These are phyloP conservation scores for Inonotus obliquus DNA, from an alignment of 1,284 basidiomycete species.

Conservation along the genomic window DNA sequence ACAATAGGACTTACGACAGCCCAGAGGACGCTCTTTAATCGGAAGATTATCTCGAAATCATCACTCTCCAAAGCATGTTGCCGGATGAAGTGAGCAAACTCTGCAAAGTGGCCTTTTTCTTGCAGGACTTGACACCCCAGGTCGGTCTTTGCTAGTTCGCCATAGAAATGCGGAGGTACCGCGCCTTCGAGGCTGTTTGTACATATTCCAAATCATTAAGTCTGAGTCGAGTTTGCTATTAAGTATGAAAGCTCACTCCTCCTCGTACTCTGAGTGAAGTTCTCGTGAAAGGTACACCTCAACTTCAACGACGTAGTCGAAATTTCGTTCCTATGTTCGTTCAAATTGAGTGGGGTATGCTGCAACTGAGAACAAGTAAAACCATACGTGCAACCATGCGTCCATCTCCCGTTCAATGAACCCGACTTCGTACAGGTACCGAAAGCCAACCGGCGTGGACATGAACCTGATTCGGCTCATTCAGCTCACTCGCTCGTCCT, in stretches of 20 bases:
- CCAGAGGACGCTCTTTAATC: constrained; percentile 95
- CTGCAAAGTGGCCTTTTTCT: constrained; percentile 87
- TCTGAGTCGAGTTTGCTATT: background rate
- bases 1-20: constrained; percentile 79
- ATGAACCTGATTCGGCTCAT: constrained; percentile 67
- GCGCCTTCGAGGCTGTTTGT: constrained; percentile 76
- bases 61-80: constrained; percentile 82
- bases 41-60: constrained; percentile 80
- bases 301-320: constrained; percentile 82
- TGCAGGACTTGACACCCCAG: constrained; percentile 88
- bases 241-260: constrained; percentile 33
- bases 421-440: constrained; percentile 85
- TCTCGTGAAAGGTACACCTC: constrained; percentile 82
- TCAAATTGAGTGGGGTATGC: constrained; percentile 15
- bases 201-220: background rate
- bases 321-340: constrained; percentile 69
- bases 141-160: constrained; percentile 94
- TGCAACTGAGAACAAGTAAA: background rate
- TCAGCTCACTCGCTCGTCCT: background rate
- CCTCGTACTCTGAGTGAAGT: constrained; percentile 58
- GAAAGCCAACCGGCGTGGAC: constrained; percentile 90
- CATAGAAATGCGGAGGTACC: constrained; percentile 95
- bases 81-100: constrained; percentile 89
- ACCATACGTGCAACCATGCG: constrained; percentile 85
- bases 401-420: constrained; percentile 97